Base-by-base conservation (phyloP, 148 eudicot species). In the Cornus suecica region DNA sequence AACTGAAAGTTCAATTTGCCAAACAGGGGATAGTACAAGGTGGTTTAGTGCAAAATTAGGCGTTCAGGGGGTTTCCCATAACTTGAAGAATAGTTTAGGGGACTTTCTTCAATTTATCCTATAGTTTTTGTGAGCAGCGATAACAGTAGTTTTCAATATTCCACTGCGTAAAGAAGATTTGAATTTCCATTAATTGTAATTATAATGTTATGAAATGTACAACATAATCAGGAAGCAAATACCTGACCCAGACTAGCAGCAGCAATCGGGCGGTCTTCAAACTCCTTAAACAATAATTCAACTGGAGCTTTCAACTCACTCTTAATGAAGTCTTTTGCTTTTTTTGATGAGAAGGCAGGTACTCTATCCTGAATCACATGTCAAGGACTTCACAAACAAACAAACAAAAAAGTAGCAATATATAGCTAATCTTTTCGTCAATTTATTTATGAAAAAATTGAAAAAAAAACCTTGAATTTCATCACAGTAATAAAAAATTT, bases 191-290 rank as follows among this genome's bases (percentile, higher is more conserved):
- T n/a, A n/a, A n/a, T n/a, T n/a, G n/a, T n/a, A n/a, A n/a, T n/a
- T n/a, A n/a, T n/a, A n/a, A n/a, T n/a, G n/a, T n/a, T n/a, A n/a
- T n/a, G n/a, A 65, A 48, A 63, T 68, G 23, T 61, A 37, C 30
- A 70, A n/a, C 58, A 27, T 64, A 51, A 76, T 26, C 30, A 80
- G 73, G 58, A 64, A 78, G 69, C 83, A 82, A 73, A 75, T 78
- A 96, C 99, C 99, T 96, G 99, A 82, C 99, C 99, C 89, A 95
- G 98, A 84, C 99, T 96, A 85, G 99, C 99, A 66, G 99, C 98
- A 74, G 99, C 97, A 79, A 93, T 90, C 31, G 99, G 98, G 76
- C 70, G 86, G 25, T 96, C 99, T 88, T 96, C 98, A 84, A 96
- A 96, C 80, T 85, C 97, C 87, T 75, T 88, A 75, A 88, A 96